Conservation (phyloP, 2,329 filamentous ascomycete species). For the Kalaharituber pfeilii region DNA sequence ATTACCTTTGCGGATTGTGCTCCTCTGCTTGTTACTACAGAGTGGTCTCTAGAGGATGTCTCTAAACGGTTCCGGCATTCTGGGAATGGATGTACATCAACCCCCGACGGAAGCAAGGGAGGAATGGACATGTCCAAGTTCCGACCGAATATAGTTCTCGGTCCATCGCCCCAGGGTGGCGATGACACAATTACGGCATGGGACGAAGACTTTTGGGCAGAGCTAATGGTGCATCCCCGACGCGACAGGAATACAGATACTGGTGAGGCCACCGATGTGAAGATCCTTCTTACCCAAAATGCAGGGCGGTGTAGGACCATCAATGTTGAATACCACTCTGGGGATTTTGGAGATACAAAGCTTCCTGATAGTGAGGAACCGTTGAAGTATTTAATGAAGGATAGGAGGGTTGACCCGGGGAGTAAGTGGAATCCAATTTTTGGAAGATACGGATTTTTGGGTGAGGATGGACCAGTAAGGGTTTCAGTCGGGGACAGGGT, state of each 20-base stretch:
- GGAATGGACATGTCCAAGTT: constrained; percentile 49
- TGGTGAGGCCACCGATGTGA: constrained; percentile 16
- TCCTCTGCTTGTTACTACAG: constrained; percentile 54
- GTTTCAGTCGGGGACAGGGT: constrained; percentile 42
- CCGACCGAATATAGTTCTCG: constrained; percentile 53
- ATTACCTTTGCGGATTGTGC: constrained; percentile 60
- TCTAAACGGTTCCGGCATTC: constrained; percentile 27
- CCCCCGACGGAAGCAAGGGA: neutral
- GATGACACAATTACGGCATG: constrained; percentile 40
- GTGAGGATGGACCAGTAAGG: constrained; percentile 22
- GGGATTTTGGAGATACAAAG: neutral
- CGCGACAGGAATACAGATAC: constrained; percentile 1
- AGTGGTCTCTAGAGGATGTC: constrained; percentile 52
- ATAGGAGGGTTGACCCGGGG: constrained; percentile 53
- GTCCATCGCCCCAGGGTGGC: neutral
- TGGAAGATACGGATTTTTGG: constrained; percentile 49
- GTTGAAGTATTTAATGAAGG: constrained; percentile 51
- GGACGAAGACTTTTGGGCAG: constrained; percentile 57
- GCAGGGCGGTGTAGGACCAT: constrained; percentile 51
- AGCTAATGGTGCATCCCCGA: constrained; percentile 28
- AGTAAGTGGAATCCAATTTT: constrained; percentile 52
- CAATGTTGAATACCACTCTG: constrained; percentile 29
- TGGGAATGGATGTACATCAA: too few species aligned
- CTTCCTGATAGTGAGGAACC: constrained; percentile 26
- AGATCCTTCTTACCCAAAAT: constrained; percentile 47